Evolutionary conservation across 306 rosid species (phyloP).

Genomic region (Crataegus laevigata): DNA sequence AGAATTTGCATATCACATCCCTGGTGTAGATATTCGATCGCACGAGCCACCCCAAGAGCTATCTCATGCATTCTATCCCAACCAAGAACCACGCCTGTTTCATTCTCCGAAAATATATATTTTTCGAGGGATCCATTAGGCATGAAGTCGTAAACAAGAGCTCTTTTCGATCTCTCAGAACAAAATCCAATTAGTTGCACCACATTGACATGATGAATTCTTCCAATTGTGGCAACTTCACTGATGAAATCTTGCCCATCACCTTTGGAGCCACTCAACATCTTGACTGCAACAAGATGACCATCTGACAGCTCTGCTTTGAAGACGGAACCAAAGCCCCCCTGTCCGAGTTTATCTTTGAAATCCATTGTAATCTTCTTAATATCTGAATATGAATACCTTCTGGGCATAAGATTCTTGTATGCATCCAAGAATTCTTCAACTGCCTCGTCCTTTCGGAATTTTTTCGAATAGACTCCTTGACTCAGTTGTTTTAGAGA

Average conservation of each 20-base stretch:
- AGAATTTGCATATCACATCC: conserved; percentile 13
- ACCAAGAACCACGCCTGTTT: background rate
- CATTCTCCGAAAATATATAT: background rate
- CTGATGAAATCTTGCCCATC: background rate
- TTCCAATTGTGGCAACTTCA: conserved; percentile 3
- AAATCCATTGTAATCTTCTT: background rate
- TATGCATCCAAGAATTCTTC: background rate
- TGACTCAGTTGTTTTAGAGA: background rate
- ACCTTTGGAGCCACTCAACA: conserved; percentile 7
- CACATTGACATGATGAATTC: conserved; percentile 15
- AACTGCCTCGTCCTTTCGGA: background rate
- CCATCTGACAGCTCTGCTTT: conserved; percentile 6
- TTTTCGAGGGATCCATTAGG: conserved; percentile 8
- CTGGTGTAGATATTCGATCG: background rate
- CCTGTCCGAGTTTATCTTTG: background rate
- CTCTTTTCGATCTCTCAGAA: conserved; percentile 3
- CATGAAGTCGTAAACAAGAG: conserved; percentile 12
- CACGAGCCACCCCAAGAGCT: conserved; percentile 4
- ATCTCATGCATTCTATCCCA: conserved; percentile 8
- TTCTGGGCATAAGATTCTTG: background rate
- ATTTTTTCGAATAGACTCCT: background rate
- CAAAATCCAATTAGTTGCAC: conserved; percentile 4
- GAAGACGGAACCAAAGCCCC: conserved; percentile 4
- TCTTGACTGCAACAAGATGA: background rate
- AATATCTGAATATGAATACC: conserved; percentile 3